These are phyloP conservation scores for Globisporangium orthogonon DNA, from an alignment of 352 stramenopile species.

Conservation along the genomic window DNA sequence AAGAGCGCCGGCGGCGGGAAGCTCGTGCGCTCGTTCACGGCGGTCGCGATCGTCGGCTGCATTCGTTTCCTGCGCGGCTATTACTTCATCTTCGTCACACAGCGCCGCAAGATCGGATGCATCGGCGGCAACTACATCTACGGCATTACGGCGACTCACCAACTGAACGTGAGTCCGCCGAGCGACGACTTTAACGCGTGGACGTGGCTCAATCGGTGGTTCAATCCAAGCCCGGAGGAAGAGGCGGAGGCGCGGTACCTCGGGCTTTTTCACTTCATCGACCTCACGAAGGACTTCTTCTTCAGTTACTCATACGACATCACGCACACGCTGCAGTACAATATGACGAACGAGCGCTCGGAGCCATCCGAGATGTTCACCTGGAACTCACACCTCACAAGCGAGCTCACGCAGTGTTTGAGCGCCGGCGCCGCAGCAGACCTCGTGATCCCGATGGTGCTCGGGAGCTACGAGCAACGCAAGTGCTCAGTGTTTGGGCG, in stretches of 20 bases:
- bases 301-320: constrained; percentile 99
- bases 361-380: constrained; percentile 93
- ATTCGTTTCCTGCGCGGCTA: constrained; percentile 97
- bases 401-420: constrained; percentile 87
- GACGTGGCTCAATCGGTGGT: constrained; percentile 75
- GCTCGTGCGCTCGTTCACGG: constrained; percentile 76
- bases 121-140: constrained; percentile 97
- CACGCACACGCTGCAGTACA: constrained; percentile 96
- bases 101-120: constrained; percentile 94
- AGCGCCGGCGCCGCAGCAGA: constrained; percentile 80
- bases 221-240: constrained; percentile 79
- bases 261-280: constrained; percentile 97
- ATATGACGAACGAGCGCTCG: constrained; percentile 88
- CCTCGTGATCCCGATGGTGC: constrained; percentile 86
- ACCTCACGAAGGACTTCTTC: constrained; percentile 99
- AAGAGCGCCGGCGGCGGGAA: constrained; percentile 26
- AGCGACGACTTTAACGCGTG: constrained; percentile 47
- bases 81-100: constrained; percentile 98
- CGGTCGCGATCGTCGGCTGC: constrained; percentile 97
- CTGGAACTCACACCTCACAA: constrained; percentile 97
- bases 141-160: constrained; percentile 92
- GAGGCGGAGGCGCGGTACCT: constrained; percentile 90
- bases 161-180: constrained; percentile 74
- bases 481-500: constrained; percentile 95
- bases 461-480: constrained; percentile 96